Base-by-base conservation (phyloP, 1,284 basidiomycete species). In the Ceratobasidium sp. region DNA sequence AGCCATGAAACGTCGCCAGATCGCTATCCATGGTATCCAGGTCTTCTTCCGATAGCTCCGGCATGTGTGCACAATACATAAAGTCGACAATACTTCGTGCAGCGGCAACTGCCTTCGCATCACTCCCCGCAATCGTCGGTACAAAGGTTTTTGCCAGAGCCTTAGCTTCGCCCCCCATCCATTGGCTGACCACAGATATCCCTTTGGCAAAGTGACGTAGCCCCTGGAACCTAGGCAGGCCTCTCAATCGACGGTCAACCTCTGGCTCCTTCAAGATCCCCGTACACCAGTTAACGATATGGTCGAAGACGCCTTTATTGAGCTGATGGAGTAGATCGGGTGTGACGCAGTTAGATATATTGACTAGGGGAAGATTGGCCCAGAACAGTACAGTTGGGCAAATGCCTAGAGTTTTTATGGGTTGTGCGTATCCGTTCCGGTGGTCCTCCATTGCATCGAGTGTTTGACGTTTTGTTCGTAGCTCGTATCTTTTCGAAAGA, bases 321-420 rank as follows among this genome's bases (percentile, higher is more conserved):
- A 82, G 75, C 63, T 82, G 81, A 69, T 82, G 82, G 2, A 82
- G 77, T 41, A 82, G 73, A 57, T 83, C 80, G 3, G 81, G 81
- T 2, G 79, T 80, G 57, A 81, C 62, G 29, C 60, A 73, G 7
- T 47, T 15, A 73, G 79, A 79, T 29, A 81, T 81, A 67, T 62
- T 22, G 33, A 31, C 19, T 27, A 14, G 9, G 14, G 51, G 53
- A n/a, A 69, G 44, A 14, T 7, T n/a, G 1, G 3, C 66, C 66
- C 66, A 69, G n/a, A 56, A 69, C n/a, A n/a, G n/a, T n/a, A n/a
- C n/a, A n/a, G n/a, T n/a, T n/a, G 62, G 62, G 74, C 29, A 50
- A 22, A 44, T 62, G 41, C 22, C 74, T 27, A 65, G 76, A 75
- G 11, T 36, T 4, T 24, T 9, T 11, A 63, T 36, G 50, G 41